Base-by-base conservation (phyloP, 305 asterid genomes). In the Solanum hybrid region DNA sequence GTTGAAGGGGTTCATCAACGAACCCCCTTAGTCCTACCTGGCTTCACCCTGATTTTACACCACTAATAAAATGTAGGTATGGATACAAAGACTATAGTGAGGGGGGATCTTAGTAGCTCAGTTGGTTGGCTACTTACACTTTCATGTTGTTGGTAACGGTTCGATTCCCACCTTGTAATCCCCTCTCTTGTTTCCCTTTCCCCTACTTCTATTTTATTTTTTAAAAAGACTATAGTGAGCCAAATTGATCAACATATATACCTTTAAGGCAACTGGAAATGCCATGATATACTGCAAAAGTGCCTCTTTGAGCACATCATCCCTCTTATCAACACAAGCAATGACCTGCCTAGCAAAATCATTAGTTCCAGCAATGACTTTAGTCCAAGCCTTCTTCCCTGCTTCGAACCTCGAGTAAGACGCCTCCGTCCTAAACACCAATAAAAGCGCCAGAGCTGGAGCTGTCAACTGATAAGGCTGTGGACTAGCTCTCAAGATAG, bases 401-500 rank as follows among this genome's bases (percentile, higher is more conserved):
- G 93, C 95, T 91, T 96, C 98, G 14, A 91, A 96, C 95, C 99
- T 94, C 66, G 99, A 93, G 92, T 97, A 97, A 20, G 99, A 97
- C 0, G 99, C 99, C 94, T 97, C 99, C 0, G 99, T 97, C 92
- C 99, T 94, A 66, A 97, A 97, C n/a, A 97, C 99, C 90, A 97
- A 64, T 71, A 97, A 92, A 90, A 97, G 95, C 26, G 98, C 99
- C 91, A 97, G 85, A 4, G 99, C 99, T 4, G 99, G 99, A 4
- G 99, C 99, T 1, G 98, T 96, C 75, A 96, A 91, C 96, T 97
- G 99, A 86, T 96, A 97, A 32, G 99, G 98, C 95, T 96, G 91
- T 0, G 99, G 92, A 40, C 99, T 96, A 13, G 98, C 93, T 78
- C 98, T 93, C 93, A 97, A 86, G 16, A 93, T 64, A 1, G 99